Conservation (phyloP, 345 rosid species). For the Raphanus sativus region DNA sequence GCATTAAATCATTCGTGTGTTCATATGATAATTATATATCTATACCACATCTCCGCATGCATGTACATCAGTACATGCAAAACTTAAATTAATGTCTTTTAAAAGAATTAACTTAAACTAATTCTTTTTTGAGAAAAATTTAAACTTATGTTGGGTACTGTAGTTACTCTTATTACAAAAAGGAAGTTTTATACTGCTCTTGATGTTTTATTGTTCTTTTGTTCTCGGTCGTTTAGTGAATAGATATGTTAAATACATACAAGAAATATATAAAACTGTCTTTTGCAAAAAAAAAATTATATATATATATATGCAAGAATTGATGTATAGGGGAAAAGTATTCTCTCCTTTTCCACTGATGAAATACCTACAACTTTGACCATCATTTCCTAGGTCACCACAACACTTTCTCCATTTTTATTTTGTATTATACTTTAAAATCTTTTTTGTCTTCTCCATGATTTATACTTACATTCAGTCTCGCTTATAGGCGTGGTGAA, state of each 20-base stretch:
- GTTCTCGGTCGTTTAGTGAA: background rate
- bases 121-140: no score
- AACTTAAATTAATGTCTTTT: background rate
- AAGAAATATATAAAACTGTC: background rate
- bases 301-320: background rate
- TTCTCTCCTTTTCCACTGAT: conserved; percentile 1
- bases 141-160: background rate
- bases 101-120: background rate
- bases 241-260: background rate
- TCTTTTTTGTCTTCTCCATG: background rate
- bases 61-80: background rate
- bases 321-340: conserved; percentile 27
- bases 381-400: conserved; percentile 29
- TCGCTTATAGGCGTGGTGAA: background rate
- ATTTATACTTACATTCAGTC: background rate
- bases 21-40: background rate
- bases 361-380: conserved; percentile 30
- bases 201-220: background rate
- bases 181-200: background rate
- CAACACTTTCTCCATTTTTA: background rate
- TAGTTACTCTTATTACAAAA: background rate
- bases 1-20: conserved; percentile 33
- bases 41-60: conserved; percentile 2
- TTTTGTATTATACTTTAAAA: background rate
- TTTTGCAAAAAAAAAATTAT: no score